These are phyloP conservation scores for Erythrophleum ivorense DNA, from an alignment of 331 rosid genomes.

Conservation along the genomic window DNA sequence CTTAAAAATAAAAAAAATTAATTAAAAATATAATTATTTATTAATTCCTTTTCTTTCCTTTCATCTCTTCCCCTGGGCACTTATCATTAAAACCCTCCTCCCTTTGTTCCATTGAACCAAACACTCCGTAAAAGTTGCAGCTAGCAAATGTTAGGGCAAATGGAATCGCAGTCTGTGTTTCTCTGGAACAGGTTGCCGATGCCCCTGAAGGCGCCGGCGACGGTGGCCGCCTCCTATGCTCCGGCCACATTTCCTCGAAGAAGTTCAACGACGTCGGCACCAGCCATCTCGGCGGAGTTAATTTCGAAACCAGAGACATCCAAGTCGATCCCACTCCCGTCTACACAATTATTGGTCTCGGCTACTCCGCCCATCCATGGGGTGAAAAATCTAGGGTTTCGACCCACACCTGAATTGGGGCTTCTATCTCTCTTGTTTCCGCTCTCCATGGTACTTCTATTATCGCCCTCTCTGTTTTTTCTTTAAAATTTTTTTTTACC, in stretches of 20 bases:
- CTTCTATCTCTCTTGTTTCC: conserved; percentile 55
- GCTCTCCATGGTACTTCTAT: conserved; percentile 51
- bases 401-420: conserved; percentile 57
- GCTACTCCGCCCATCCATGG: conserved; percentile 35
- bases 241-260: neutral
- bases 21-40: too few species aligned
- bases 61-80: too few species aligned
- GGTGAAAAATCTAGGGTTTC: conserved; percentile 39
- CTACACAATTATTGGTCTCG: neutral
- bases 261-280: neutral
- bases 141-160: neutral
- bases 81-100: too few species aligned
- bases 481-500: neutral
- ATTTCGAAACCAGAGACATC: neutral
- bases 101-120: too few species aligned
- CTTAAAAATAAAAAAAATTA: too few species aligned
- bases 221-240: neutral
- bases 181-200: neutral
- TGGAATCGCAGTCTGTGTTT: neutral
- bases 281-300: neutral
- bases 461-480: neutral
- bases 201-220: conserved; percentile 5
- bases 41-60: too few species aligned
- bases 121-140: too few species aligned
- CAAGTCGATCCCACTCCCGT: conserved; percentile 7